These are phyloP conservation scores for Colletotrichum tropicicola DNA, from an alignment of 2,329 filamentous ascomycete genomes.

Conservation along the genomic window DNA sequence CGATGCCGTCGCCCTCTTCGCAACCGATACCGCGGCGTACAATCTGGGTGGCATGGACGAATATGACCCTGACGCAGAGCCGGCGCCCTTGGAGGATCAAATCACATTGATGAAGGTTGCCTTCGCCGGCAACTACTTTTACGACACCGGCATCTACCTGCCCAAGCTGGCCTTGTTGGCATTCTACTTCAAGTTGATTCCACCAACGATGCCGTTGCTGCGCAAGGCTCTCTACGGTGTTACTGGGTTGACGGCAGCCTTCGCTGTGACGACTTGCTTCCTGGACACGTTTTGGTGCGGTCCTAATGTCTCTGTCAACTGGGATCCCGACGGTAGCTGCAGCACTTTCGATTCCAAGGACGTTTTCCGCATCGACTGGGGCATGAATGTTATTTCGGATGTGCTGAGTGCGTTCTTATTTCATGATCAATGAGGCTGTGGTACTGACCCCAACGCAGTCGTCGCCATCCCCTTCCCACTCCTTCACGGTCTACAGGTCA, in stretches of 20 bases:
- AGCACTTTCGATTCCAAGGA: constrained; percentile 36
- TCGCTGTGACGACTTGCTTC: constrained; percentile 36
- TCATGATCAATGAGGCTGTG: background rate
- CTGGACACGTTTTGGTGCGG: constrained; percentile 44
- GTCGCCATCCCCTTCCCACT: constrained; percentile 34
- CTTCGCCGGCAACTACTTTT: constrained; percentile 42
- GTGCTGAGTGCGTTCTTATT: constrained; percentile 31
- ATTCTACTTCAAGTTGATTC: constrained; percentile 39
- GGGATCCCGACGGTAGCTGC: constrained; percentile 35
- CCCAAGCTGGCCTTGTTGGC: constrained; percentile 39
- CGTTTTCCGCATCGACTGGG: constrained; percentile 40
- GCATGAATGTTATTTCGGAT: constrained; percentile 36
- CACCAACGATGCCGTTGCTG: constrained; percentile 35
- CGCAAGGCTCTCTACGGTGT: constrained; percentile 34
- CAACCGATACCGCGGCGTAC: constrained; percentile 37
- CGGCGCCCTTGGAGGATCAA: constrained; percentile 18
- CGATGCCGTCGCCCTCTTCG: constrained; percentile 37
- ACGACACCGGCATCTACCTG: constrained; percentile 41
- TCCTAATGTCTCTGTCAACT: constrained; percentile 37
- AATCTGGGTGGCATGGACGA: constrained; percentile 38
- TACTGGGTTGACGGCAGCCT: constrained; percentile 34
- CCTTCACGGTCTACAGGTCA: constrained; percentile 31
- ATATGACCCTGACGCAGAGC: constrained; percentile 30
- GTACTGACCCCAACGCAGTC: constrained; percentile 21
- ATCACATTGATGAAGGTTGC: constrained; percentile 37